These are phyloP conservation scores for Hanseniaspora lindneri DNA, from an alignment of 805 yeast species.

Conservation along the genomic window DNA sequence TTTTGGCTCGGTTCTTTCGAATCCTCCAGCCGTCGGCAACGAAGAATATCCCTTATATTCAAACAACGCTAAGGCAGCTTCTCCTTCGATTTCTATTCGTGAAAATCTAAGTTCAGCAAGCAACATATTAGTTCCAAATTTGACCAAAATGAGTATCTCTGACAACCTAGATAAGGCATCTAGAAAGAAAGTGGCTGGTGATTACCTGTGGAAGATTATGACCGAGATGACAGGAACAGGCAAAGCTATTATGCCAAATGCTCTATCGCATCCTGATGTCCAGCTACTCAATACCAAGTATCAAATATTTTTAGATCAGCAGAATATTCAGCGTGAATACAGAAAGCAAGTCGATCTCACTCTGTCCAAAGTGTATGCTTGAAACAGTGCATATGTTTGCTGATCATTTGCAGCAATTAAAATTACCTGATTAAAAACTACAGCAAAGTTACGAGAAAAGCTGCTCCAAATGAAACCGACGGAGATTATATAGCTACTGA, in stretches of 20 bases:
- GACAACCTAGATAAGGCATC: not conserved
- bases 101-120: not conserved
- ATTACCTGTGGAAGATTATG: slow-evolving; percentile 79
- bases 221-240: slow-evolving; percentile 73
- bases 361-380: too few species aligned
- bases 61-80: too few species aligned
- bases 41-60: too few species aligned
- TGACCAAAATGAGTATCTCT: not conserved
- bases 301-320: slow-evolving; percentile 77
- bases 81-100: too few species aligned
- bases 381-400: too few species aligned
- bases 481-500: too few species aligned
- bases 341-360: slow-evolving; percentile 58
- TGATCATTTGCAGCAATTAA: too few species aligned
- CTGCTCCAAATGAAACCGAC: too few species aligned
- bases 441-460: too few species aligned
- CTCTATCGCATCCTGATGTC: slow-evolving; percentile 49
- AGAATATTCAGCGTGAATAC: slow-evolving; percentile 65
- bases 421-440: too few species aligned
- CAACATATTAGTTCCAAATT: not conserved
- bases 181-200: slow-evolving; percentile 37
- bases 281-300: slow-evolving; percentile 66
- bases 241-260: slow-evolving; percentile 57
- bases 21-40: too few species aligned
- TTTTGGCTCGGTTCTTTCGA: slow-evolving; percentile 48